Evolutionary conservation across 177 flowering plant species (phyloP).

Genomic region (Vitis hybrid): DNA sequence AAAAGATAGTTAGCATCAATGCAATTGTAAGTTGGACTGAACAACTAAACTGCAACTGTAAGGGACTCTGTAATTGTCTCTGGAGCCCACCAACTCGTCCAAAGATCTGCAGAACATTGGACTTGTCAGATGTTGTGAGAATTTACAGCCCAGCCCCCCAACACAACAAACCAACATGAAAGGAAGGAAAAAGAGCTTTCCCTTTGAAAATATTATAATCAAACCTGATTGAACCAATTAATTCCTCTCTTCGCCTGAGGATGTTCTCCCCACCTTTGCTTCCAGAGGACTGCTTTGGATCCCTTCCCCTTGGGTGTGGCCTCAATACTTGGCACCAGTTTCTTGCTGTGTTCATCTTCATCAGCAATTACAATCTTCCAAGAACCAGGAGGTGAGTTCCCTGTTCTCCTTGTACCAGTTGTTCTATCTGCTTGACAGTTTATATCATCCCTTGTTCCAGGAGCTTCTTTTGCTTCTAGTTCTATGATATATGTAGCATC

Average conservation of each 20-base stretch:
- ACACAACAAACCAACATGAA: not conserved
- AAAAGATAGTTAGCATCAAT: conserved; percentile 41
- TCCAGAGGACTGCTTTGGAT: conserved; percentile 41
- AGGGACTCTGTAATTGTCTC: conserved; percentile 31
- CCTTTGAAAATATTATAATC: not conserved
- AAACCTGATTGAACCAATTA: conserved; percentile 27
- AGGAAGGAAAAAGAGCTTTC: not conserved
- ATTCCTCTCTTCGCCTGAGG: conserved; percentile 14
- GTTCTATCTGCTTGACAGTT: conserved; percentile 36
- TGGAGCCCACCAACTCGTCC: conserved; percentile 25
- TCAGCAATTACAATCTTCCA: conserved; percentile 65
- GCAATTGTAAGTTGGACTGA: conserved; percentile 40
- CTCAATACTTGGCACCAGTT: conserved; percentile 27
- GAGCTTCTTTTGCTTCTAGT: conserved; percentile 34
- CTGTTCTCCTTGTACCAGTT: conserved; percentile 39
- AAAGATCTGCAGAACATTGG: conserved; percentile 30
- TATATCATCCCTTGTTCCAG: conserved; percentile 32
- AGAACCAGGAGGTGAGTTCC: conserved; percentile 49
- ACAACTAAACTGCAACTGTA: conserved; percentile 26
- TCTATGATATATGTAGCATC: conserved; percentile 38
- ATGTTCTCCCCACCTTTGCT: conserved; percentile 40
- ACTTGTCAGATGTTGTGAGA: not conserved
- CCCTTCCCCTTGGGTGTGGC: conserved; percentile 58
- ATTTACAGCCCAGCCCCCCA: not conserved
- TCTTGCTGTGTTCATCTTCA: conserved; percentile 33